phyloP scores from a whole-genome alignment of 208 protist species.

The Strigomonas culicis region DNA sequence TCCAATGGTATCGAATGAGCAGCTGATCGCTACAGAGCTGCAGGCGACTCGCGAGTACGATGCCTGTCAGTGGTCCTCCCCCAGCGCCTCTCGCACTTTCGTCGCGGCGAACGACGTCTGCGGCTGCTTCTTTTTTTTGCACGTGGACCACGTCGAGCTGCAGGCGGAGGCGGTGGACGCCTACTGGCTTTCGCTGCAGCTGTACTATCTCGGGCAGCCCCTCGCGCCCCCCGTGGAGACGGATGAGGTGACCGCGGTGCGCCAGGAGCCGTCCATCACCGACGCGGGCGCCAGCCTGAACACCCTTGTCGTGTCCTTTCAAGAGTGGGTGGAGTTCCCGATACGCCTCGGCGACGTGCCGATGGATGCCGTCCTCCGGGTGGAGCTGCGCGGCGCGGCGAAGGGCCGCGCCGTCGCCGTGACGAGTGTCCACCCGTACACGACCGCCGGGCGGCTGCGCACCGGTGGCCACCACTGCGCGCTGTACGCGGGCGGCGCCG shows the following conservation, averaged over 20 bases:
- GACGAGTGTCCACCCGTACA: slow-evolving; percentile 29
- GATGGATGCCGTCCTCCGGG: slow-evolving; percentile 56
- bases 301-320: slow-evolving; percentile 15
- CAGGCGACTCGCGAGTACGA: background rate
- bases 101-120: background rate
- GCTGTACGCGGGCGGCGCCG: slow-evolving; percentile 12
- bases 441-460: slow-evolving; percentile 41
- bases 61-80: background rate
- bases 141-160: background rate
- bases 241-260: background rate
- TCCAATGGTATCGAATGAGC: no score
- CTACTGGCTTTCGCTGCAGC: background rate
- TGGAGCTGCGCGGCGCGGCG: slow-evolving; percentile 19
- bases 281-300: background rate
- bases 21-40: background rate
- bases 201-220: background rate
- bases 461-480: slow-evolving; percentile 30
- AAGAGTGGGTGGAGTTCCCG: slow-evolving; percentile 60
- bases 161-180: background rate
- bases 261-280: background rate
- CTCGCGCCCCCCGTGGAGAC: slow-evolving; percentile 5
- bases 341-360: slow-evolving; percentile 83
- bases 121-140: background rate
- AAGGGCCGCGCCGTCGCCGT: slow-evolving; percentile 2
- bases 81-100: background rate